Percentiles rank a stretch among this genome's conserved stretches.
These are phyloP conservation scores for Isochrysis galbana DNA, from an alignment of 78 protist species.

Conservation along the genomic window DNA sequence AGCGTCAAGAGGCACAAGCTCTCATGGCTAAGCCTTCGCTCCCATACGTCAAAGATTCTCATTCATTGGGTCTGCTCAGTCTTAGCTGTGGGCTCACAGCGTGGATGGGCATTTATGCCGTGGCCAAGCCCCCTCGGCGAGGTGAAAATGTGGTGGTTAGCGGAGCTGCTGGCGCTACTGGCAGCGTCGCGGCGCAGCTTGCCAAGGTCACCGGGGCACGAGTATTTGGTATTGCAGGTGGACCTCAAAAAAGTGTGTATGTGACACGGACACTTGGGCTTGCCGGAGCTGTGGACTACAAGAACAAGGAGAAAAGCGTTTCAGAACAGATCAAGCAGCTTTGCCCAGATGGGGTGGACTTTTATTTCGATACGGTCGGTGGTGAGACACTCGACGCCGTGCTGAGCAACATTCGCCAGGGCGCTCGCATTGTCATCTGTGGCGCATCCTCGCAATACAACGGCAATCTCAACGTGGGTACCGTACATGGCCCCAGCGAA, in stretches of 20 bases:
- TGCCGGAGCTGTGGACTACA: not conserved
- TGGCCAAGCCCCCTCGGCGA: not conserved
- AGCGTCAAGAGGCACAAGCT: not conserved
- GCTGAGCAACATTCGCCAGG: not conserved
- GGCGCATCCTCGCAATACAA: slow-evolving; percentile 6
- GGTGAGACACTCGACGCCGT: not conserved
- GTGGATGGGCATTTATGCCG: not conserved
- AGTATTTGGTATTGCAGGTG: not conserved
- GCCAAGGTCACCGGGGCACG: not conserved
- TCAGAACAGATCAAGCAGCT: not conserved
- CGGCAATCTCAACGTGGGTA: slow-evolving; percentile 5
- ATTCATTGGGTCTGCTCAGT: not conserved
- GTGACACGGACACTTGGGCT: not conserved
- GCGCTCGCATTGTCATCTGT: not conserved
- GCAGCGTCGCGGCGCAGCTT: not conserved
- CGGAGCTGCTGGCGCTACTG: not conserved
- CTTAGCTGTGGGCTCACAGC: not conserved
- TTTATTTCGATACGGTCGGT: not conserved
- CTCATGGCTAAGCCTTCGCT: not conserved
- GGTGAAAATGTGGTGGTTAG: not conserved
- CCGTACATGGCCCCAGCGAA: not conserved
- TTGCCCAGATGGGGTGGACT: not conserved
- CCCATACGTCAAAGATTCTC: not conserved
- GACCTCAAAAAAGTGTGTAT: not conserved
- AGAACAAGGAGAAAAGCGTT: not conserved